Conservation (phyloP, 2,329 filamentous ascomycete genomes). For the Zalaria sp. region DNA sequence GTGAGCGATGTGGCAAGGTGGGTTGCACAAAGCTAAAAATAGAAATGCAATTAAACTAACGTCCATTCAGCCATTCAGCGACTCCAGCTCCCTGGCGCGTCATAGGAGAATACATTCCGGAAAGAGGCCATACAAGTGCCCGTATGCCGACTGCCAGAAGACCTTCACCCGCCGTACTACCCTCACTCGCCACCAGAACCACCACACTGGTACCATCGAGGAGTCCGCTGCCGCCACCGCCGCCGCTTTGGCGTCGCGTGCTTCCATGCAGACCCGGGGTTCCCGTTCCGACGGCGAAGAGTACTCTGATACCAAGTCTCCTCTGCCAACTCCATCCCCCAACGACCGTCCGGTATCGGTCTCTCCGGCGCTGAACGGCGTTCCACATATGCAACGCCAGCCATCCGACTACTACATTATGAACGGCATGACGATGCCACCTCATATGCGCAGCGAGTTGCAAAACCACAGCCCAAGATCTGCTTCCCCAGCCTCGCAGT, state of each 20-base stretch:
- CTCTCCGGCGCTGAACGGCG: constrained; percentile 60
- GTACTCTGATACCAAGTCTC: constrained; percentile 58
- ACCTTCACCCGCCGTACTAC: constrained; percentile 95
- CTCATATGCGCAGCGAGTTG: constrained; percentile 66
- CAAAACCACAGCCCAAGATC: constrained; percentile 55
- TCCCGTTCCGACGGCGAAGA: constrained; percentile 52
- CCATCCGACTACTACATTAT: constrained; percentile 66
- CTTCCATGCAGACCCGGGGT: constrained; percentile 30
- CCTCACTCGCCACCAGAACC: constrained; percentile 86
- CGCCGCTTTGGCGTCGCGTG: constrained; percentile 57
- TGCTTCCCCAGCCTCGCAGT: constrained; percentile 48
- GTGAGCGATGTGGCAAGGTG: constrained; percentile 92
- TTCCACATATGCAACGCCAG: constrained; percentile 55
- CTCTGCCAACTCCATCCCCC: constrained; percentile 69
- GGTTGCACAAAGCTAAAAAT: constrained; percentile 12
- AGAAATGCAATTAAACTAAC: constrained; percentile 2
- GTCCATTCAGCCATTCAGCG: constrained; percentile 66
- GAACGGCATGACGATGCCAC: constrained; percentile 48
- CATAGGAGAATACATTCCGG: constrained; percentile 93
- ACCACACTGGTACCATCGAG: constrained; percentile 88
- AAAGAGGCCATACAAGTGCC: constrained; percentile 93
- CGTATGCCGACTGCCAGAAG: constrained; percentile 94
- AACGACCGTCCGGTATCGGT: constrained; percentile 66
- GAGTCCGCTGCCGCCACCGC: constrained; percentile 83
- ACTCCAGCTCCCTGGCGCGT: constrained; percentile 84